phyloP scores from a whole-genome alignment of 1,284 basidiomycete species.

The Kwoniella shivajii region DNA sequence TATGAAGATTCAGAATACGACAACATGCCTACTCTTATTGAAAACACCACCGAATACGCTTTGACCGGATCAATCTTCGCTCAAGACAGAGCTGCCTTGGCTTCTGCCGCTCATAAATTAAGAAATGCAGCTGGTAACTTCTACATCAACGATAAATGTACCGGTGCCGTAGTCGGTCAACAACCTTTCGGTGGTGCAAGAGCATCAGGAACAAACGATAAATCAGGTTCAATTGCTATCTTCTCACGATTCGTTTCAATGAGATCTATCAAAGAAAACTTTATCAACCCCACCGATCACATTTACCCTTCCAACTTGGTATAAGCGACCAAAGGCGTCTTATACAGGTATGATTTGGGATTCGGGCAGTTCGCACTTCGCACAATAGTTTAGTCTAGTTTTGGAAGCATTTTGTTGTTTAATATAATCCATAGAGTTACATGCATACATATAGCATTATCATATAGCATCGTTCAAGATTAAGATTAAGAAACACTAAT shows the following conservation, averaged over 20 bases:
- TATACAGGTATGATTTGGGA: too few species aligned
- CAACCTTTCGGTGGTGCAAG: constrained; percentile 96
- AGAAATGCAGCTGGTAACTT: constrained; percentile 75
- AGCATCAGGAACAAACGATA: constrained; percentile 95
- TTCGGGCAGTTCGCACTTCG: not conserved
- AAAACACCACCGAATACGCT: constrained; percentile 84
- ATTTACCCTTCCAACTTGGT: constrained; percentile 82
- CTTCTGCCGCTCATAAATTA: constrained; percentile 73
- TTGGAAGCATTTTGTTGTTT: not conserved
- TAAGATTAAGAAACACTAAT: constrained; percentile 33
- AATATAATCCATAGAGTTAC: not conserved
- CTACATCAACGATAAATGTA: constrained; percentile 91
- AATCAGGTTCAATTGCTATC: constrained; percentile 88
- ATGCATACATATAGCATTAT: not conserved
- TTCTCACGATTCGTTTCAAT: constrained; percentile 87
- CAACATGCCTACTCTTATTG: constrained; percentile 82
- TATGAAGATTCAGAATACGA: constrained; percentile 84
- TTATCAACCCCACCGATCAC: constrained; percentile 74
- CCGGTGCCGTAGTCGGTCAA: constrained; percentile 92
- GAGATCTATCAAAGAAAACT: constrained; percentile 95
- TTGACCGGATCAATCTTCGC: constrained; percentile 90
- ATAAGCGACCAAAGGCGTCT: too few species aligned
- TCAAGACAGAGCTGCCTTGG: constrained; percentile 72
- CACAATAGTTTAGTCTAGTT: not conserved
- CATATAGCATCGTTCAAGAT: not conserved